Evolutionary conservation across 305 asterid species (phyloP).

Genomic region (Andrographis paniculata): DNA sequence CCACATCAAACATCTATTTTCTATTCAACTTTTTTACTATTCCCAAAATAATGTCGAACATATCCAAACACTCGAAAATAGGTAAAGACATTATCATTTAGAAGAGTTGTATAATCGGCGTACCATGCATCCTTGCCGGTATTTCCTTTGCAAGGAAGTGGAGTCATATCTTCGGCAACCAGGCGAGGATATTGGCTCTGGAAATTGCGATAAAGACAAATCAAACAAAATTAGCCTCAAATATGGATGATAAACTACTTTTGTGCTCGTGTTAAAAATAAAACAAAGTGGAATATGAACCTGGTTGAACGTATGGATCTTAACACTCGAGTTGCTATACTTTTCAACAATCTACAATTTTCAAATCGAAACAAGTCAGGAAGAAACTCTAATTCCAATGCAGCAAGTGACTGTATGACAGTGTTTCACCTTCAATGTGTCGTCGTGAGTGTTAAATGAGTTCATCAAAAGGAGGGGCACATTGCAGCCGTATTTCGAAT

Average conservation of each 20-base stretch:
- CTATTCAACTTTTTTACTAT: too few species aligned
- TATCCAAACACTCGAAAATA: too few species aligned
- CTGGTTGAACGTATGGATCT: constrained; percentile 94
- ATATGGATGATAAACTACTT: constrained; percentile 2
- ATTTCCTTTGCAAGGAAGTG: constrained; percentile 72
- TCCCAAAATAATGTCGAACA: too few species aligned
- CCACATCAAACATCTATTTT: too few species aligned
- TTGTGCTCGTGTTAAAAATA: not conserved
- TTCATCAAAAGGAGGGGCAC: constrained; percentile 95
- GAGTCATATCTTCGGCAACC: constrained; percentile 72
- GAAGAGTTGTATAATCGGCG: constrained; percentile 1
- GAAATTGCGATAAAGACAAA: constrained; percentile 13
- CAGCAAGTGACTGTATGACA: too few species aligned
- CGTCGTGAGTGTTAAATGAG: constrained; percentile 96
- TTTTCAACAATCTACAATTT: constrained; percentile 70
- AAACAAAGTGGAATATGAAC: constrained; percentile 23
- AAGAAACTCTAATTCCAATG: too few species aligned
- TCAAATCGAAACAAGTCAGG: constrained; percentile 20
- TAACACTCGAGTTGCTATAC: constrained; percentile 56
- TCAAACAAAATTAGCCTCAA: constrained; percentile 7
- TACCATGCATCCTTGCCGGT: constrained; percentile 92
- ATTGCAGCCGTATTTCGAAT: constrained; percentile 71
- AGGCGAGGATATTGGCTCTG: constrained; percentile 98
- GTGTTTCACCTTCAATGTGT: constrained; percentile 66
- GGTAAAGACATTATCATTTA: too few species aligned